Base-by-base conservation (phyloP, 208 protist genomes). In the Leishmania mexicana region DNA sequence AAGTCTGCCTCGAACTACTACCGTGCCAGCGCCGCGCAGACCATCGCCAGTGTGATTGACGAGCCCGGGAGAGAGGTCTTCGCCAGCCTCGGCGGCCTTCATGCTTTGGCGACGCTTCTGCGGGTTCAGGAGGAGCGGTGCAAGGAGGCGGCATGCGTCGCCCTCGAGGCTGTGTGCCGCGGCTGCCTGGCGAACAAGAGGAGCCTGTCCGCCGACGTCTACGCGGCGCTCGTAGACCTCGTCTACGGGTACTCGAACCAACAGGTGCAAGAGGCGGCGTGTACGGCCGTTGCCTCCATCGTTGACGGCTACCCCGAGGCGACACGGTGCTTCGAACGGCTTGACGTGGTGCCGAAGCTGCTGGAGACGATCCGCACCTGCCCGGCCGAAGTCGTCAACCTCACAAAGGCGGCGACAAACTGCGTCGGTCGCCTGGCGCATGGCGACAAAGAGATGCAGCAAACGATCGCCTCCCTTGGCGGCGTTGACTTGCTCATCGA, bases 251-350 rank as follows among this genome's bases (percentile, higher is more conserved):
- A 98, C 77, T 90, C 95, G 19, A 96, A 97, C 77, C 95, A 98
- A 85, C 95, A 98, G 87, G 95, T 98, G 76, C 93, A 97, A 83
- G 95, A 98, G 86, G 93, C 92, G 28, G 93, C 95, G 47, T 98
- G 95, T 78, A 84, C 91, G 31, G 93, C 93, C 2, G 88, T 98
- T n/a, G 95, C 94, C 38, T 83, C 92, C 10, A 95, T 97, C 76
- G 95, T 96, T 0, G 93, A 98, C 81, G 78, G 80, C 64, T 95
- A 92, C 85, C 78, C 89, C 0, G 88, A 91, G 42, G 93, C 92
- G 13, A 91, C 87, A 57, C 85, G 87, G 3, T 76, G 70, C 38
- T 94, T 98, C 71, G 89, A 93, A 71, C 81, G 83, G 80, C 83
- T 95, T 38, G 92, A 94, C 83, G 88, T 98, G 49, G 91, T 97